Conservation (phyloP, 345 rosid genomes). For the Ricinus communis region DNA sequence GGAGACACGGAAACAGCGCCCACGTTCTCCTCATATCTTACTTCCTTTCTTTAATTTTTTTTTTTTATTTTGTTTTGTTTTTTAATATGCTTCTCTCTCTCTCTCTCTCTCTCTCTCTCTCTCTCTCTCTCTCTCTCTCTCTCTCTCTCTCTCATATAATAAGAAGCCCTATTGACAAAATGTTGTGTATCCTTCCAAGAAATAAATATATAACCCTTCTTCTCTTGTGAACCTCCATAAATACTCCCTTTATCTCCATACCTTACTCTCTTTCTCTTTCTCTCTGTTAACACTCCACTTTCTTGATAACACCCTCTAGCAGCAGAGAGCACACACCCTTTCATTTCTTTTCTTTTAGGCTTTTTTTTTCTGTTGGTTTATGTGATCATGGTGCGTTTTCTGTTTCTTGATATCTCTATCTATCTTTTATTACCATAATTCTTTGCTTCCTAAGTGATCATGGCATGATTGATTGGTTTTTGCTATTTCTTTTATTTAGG, state of each 20-base stretch:
- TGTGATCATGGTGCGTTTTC: constrained; percentile 56
- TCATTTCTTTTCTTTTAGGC: no score
- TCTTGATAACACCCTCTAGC: constrained; percentile 26
- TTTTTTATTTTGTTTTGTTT: background rate
- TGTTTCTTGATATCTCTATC: background rate
- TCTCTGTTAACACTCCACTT: constrained; percentile 18
- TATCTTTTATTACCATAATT: background rate
- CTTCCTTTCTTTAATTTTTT: background rate
- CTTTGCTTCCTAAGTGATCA: background rate
- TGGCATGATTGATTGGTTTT: background rate
- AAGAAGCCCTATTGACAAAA: constrained; percentile 24
- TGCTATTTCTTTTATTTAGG: constrained; percentile 36
- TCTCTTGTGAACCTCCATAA: constrained; percentile 63
- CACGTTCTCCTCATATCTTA: constrained; percentile 72
- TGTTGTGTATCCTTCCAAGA: constrained; percentile 43
- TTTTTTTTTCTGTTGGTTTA: constrained; percentile 15
- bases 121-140: no score
- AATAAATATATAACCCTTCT: constrained; percentile 47
- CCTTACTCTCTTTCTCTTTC: constrained; percentile 29
- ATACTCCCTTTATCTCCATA: constrained; percentile 42
- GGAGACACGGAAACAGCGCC: constrained; percentile 87
- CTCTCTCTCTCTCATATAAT: no score
- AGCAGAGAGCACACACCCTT: background rate
- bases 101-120: no score
- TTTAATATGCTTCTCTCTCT: no score